Evolutionary conservation across 371 early-diverging fungal genomes (phyloP), one percentile per base, ranked within the genome.

Genomic region (Amoeboradix gromovi): DNA sequence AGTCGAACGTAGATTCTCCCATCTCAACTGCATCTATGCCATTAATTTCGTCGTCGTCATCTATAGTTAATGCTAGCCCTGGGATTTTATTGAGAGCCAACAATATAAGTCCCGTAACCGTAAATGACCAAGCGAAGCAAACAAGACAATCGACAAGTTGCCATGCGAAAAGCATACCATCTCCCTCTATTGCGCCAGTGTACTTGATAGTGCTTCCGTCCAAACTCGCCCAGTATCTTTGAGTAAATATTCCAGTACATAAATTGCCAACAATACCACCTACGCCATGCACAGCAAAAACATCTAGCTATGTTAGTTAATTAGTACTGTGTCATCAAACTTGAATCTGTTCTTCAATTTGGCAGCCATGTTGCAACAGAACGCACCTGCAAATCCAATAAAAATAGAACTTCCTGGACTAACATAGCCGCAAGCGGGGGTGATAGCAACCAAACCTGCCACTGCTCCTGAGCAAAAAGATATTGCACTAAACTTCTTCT

Each of bases 181-280:
- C 94, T 92, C 48, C 91, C 91, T 71, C 68, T 69, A 87, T 86
- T 1, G 28, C 69, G 28, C 66, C 66, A 1, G 66, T 29, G 1
- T 32, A 31, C 1, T 29, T 27, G 29, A 72, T 78, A 0, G 80
- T 76, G 0, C 71, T 31, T 0, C 88, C 91, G 72, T 88, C 89
- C 67, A 90, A 77, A 17, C 72, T 77, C n/a, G 86, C 85, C 67
- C 92, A 74, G 71, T 74, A 79, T 70, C 79, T 77, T 73, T 87
- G 85, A 65, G 93, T 89, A 80, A 94, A 92, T 28, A 94, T 71
- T 71, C 92, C 94, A 0, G 92, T 92, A 48, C 91, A 75, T 29
- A 92, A 68, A 72, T 84, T 86, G 5, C 94, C 94, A 28, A 86
- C 79, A 67, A 89, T 73, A 31, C 92, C 94, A 69, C 91, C 91